These are phyloP conservation scores for Penicillium capsulatum DNA, from an alignment of 2,329 filamentous ascomycete species.

Conservation along the genomic window DNA sequence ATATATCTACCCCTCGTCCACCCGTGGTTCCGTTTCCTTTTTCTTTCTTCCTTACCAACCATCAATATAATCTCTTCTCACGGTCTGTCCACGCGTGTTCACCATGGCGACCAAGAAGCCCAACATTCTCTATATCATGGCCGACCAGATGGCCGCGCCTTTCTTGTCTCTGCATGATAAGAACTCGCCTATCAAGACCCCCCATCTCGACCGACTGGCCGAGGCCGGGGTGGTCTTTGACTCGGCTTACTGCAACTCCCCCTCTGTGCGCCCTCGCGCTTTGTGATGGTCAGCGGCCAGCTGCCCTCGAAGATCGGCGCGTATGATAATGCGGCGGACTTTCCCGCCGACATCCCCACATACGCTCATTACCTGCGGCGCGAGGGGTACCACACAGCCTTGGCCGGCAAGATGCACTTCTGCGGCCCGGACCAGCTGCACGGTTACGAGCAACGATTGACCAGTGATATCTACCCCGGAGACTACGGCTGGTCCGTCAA, in stretches of 20 bases:
- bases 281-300: constrained; percentile 90
- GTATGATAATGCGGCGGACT: constrained; percentile 85
- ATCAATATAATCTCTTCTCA: background rate
- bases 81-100: constrained; percentile 3
- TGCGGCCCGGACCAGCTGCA: constrained; percentile 85
- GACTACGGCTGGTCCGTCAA: constrained; percentile 94
- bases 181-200: constrained; percentile 84
- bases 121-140: constrained; percentile 93
- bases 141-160: constrained; percentile 87
- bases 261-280: constrained; percentile 89
- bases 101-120: constrained; percentile 51
- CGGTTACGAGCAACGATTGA: constrained; percentile 86
- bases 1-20: constrained; percentile 16
- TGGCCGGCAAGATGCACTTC: constrained; percentile 97
- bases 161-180: constrained; percentile 89
- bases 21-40: constrained; percentile 4
- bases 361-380: constrained; percentile 87
- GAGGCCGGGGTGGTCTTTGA: constrained; percentile 83
- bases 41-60: constrained; percentile 4
- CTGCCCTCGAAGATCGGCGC: constrained; percentile 87
- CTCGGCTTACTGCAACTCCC: constrained; percentile 90
- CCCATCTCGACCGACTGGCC: constrained; percentile 79
- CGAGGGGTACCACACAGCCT: constrained; percentile 80
- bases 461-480: constrained; percentile 91
- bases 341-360: constrained; percentile 78